A percentile compares a stretch with the other conserved stretches of the same genome.
Conservation (phyloP, 1,284 basidiomycete species). For the Cystobasidium sp. region DNA sequence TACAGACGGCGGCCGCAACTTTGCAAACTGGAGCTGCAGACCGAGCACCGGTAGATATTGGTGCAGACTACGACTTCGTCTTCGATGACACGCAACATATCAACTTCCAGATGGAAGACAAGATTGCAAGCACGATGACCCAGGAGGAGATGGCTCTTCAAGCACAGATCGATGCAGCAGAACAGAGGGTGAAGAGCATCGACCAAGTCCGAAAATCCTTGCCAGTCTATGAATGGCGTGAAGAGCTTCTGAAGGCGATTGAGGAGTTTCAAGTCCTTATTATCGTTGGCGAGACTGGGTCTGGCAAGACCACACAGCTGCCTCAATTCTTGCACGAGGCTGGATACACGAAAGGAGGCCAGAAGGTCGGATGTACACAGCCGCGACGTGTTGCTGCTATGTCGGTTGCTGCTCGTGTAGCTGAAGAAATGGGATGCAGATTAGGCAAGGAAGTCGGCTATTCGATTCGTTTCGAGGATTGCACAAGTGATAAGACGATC, state of each 20-base stretch:
- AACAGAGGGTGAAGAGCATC: conserved; percentile 79
- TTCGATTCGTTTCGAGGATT: conserved; percentile 98
- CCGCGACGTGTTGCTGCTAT: conserved; percentile 98
- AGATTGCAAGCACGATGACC: conserved; percentile 65
- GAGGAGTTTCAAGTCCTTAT: conserved; percentile 74
- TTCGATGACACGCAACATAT: conserved; percentile 98
- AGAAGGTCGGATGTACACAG: conserved; percentile 94
- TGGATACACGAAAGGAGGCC: conserved; percentile 83
- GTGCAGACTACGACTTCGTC: conserved; percentile 86
- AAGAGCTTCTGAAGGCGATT: conserved; percentile 85
- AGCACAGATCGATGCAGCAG: conserved; percentile 87
- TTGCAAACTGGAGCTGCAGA: conserved; percentile 88
- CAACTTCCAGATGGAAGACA: conserved; percentile 73
- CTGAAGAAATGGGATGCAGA: conserved; percentile 96
- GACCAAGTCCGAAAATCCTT: conserved; percentile 89
- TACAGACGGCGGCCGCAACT: conserved; percentile 85
- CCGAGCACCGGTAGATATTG: conserved; percentile 70
- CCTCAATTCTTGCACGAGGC: conserved; percentile 96
- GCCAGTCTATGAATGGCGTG: conserved; percentile 84
- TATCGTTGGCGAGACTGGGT: conserved; percentile 59
- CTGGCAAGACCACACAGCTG: conserved; percentile 95
- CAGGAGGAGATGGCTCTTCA: conserved; percentile 85
- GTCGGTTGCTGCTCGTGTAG: conserved; percentile 98
- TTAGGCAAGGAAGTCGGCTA: conserved; percentile 98
- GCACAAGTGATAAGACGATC: conserved; percentile 96